These are phyloP conservation scores for Chlamydomonas sp. DNA, from an alignment of 139 green algal genomes.

Conservation along the genomic window DNA sequence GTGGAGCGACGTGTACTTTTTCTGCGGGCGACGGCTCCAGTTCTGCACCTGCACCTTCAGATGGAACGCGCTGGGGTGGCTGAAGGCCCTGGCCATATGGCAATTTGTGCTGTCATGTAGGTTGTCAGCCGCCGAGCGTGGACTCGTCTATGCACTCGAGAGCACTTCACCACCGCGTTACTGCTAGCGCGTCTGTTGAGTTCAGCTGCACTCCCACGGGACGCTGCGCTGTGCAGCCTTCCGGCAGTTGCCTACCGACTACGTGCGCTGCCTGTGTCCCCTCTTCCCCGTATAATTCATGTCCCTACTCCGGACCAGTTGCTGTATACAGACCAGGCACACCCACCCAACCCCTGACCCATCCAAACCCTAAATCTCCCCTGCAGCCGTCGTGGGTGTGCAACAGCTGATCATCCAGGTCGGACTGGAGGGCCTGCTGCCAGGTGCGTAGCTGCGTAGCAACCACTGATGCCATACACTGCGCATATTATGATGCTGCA, in stretches of 20 bases:
- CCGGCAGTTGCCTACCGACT: no score
- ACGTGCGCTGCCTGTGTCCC: no score
- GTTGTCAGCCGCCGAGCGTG: background rate
- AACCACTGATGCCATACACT: background rate
- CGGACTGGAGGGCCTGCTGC: constrained; percentile 76
- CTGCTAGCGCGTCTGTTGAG: no score
- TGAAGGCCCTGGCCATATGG: constrained; percentile 63
- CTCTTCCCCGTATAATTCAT: no score
- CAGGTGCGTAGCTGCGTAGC: constrained; percentile 50
- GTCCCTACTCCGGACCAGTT: no score
- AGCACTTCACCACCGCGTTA: no score
- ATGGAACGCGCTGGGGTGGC: constrained; percentile 78
- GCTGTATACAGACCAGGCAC: no score
- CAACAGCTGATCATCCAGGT: constrained; percentile 71
- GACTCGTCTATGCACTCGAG: background rate
- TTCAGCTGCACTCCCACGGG: no score
- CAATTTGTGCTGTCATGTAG: background rate
- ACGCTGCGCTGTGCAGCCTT: no score
- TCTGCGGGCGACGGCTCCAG: constrained; percentile 72
- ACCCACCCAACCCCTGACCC: constrained; percentile 24
- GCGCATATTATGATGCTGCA: background rate
- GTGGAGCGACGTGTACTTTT: constrained; percentile 84
- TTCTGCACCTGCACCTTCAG: constrained; percentile 79
- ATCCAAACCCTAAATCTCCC: constrained; percentile 78
- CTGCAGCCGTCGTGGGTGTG: constrained; percentile 54